Evolutionary conservation across 2,329 filamentous ascomycete species (phyloP).

Genomic region (Xylaria sp.): DNA sequence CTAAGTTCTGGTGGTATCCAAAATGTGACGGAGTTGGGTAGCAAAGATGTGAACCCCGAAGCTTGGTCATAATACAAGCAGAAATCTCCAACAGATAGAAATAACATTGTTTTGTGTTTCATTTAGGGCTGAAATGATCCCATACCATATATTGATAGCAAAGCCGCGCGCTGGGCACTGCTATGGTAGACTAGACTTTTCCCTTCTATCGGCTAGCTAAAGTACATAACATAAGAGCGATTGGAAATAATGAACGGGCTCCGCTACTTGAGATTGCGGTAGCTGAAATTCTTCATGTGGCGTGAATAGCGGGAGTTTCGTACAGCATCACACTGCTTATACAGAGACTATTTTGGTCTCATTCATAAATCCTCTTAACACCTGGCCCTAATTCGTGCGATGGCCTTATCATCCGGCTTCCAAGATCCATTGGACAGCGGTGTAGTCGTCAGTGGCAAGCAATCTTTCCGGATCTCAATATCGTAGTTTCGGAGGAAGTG

Average conservation of each 20-base stretch:
- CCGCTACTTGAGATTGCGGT: neutral
- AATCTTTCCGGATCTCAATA: conserved; percentile 17
- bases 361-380: neutral
- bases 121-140: neutral
- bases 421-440: conserved; percentile 21
- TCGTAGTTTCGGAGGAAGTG: conserved; percentile 31
- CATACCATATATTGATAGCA: neutral
- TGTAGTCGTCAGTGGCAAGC: conserved; percentile 9
- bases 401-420: conserved; percentile 21
- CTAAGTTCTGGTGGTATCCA: too few relatives aligned
- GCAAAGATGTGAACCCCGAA: too few relatives aligned
- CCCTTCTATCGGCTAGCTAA: conserved; percentile 3
- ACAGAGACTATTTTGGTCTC: neutral
- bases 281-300: neutral
- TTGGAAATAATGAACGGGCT: neutral
- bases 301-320: neutral
- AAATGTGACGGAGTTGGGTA: too few relatives aligned
- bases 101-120: neutral
- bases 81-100: neutral
- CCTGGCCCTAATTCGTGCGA: conserved; percentile 21
- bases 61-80: too few relatives aligned
- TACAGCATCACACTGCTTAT: neutral
- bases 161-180: neutral
- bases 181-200: neutral
- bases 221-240: neutral